Evolutionary conservation across 768 basidiomycete genomes (phyloP).

Genomic region (Tulasnella sp.): DNA sequence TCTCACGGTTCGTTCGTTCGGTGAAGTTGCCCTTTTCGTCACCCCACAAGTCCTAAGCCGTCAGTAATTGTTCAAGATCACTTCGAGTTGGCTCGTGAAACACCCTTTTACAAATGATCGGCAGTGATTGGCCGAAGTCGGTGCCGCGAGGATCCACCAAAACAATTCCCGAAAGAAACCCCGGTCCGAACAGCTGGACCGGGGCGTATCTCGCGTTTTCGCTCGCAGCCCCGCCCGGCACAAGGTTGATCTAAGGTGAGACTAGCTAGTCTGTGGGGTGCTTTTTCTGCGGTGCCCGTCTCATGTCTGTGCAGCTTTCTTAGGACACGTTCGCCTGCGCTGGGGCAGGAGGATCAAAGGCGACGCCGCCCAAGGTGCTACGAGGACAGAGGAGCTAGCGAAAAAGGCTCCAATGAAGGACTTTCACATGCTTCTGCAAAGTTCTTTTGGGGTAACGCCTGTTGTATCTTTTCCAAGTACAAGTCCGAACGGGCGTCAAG

Average conservation of each 20-base stretch:
- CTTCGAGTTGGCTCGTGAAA: background rate
- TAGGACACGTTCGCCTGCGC: no score
- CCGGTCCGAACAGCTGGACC: background rate
- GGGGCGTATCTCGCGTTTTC: background rate
- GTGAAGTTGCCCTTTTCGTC: no score
- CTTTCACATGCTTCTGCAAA: background rate
- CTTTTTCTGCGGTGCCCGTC: no score
- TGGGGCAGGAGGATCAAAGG: no score
- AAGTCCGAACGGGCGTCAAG: background rate
- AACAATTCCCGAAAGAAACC: background rate
- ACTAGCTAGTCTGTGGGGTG: no score
- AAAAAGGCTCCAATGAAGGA: no score
- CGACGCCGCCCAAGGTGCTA: no score
- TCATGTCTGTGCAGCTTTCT: no score
- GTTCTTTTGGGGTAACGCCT: no score
- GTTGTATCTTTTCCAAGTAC: background rate
- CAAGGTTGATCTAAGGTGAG: background rate
- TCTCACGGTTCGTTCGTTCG: background rate
- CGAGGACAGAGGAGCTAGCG: no score
- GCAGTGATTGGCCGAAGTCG: background rate
- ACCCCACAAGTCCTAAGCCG: background rate
- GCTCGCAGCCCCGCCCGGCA: background rate
- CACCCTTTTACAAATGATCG: background rate
- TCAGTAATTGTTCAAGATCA: background rate
- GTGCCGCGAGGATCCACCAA: background rate